Evolutionary conservation across 164 flowering plant genomes (phyloP).

Genomic region (Annona cherimola): DNA sequence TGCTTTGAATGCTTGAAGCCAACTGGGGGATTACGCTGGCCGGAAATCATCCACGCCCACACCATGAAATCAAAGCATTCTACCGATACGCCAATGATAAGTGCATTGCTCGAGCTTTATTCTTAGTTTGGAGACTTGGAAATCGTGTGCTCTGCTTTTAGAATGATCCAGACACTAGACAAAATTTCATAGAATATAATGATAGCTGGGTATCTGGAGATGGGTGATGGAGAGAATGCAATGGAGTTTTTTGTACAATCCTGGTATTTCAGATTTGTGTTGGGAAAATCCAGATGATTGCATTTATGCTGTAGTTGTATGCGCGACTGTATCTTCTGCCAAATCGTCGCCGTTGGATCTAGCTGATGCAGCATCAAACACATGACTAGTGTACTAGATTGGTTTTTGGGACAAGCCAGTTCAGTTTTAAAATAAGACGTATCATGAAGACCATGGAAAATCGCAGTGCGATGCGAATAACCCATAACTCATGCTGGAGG

Average conservation of each 20-base stretch:
- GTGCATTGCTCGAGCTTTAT: slow-evolving; percentile 80
- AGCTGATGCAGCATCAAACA: slow-evolving; percentile 70
- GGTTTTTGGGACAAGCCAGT: slow-evolving; percentile 37
- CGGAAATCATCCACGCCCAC: slow-evolving; percentile 61
- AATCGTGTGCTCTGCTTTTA: slow-evolving; percentile 47
- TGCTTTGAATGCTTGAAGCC: slow-evolving; percentile 55
- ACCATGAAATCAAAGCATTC: slow-evolving; percentile 31
- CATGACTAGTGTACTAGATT: slow-evolving; percentile 45
- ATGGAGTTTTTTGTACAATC: slow-evolving; percentile 48
- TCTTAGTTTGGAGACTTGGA: slow-evolving; percentile 44
- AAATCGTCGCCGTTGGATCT: slow-evolving; percentile 24
- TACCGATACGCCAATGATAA: slow-evolving; percentile 57
- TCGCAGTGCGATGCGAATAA: too few relatives aligned
- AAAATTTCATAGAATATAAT: slow-evolving; percentile 82
- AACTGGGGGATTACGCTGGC: slow-evolving; percentile 24
- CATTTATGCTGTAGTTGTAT: slow-evolving; percentile 53
- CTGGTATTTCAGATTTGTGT: slow-evolving; percentile 17
- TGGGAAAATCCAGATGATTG: slow-evolving; percentile 63
- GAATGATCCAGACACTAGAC: slow-evolving; percentile 42
- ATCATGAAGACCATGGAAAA: too few relatives aligned
- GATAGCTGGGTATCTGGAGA: slow-evolving; percentile 55
- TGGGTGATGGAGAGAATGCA: slow-evolving; percentile 49
- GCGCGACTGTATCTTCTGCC: slow-evolving; percentile 34
- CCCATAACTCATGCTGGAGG: too few relatives aligned
- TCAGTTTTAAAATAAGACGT: too few relatives aligned